These are phyloP conservation scores for Magnolia changhungtana DNA, from an alignment of 164 flowering plant genomes.

Conservation along the genomic window DNA sequence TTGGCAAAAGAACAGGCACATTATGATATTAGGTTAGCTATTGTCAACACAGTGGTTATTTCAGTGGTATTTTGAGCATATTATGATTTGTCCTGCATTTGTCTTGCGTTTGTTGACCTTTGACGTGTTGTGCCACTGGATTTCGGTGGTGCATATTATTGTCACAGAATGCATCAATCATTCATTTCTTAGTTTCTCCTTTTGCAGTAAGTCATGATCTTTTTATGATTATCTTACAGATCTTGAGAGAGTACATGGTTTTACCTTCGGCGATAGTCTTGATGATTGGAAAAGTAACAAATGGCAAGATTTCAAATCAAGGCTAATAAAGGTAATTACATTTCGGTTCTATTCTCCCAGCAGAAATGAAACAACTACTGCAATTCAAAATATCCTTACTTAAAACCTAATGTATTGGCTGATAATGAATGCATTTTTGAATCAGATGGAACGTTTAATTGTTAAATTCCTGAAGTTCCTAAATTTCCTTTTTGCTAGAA, in stretches of 20 bases:
- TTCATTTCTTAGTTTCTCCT: not conserved
- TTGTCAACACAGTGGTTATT: not conserved
- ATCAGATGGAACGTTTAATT: not conserved
- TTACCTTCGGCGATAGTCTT: conserved; percentile 87
- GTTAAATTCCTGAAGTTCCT: not conserved
- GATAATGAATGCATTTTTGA: not conserved
- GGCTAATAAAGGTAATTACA: conserved; percentile 54
- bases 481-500: not conserved
- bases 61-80: not conserved
- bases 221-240: conserved; percentile 36
- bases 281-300: conserved; percentile 56
- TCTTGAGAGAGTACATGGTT: conserved; percentile 86
- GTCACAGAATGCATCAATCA: not conserved
- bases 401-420: not conserved
- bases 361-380: not conserved
- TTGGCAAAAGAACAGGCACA: not conserved
- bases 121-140: not conserved
- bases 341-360: too few relatives aligned
- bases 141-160: not conserved
- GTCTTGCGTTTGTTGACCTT: not conserved
- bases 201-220: not conserved
- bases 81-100: not conserved
- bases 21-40: not conserved
- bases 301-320: conserved; percentile 70
- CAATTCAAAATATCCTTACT: not conserved